A percentile compares a stretch with the other conserved stretches of the same genome.
Evolutionary conservation across 1,284 basidiomycete genomes (phyloP).

Genomic region (Papiliotrema fonsecae): DNA sequence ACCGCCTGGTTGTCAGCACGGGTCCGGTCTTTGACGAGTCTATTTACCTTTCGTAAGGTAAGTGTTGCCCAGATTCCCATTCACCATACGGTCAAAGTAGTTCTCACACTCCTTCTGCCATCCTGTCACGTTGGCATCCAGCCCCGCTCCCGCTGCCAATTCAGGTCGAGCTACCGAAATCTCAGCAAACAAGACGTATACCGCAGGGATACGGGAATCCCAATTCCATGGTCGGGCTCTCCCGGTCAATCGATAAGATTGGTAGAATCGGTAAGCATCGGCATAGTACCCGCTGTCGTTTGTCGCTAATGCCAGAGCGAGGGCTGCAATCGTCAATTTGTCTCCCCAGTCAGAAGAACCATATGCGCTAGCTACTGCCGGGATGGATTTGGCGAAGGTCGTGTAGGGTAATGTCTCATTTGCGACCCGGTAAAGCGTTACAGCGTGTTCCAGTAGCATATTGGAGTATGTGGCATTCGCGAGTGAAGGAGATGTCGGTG

Average conservation of each 20-base stretch:
- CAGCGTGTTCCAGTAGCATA: conserved; percentile 66
- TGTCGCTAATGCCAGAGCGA: conserved; percentile 70
- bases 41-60: conserved; percentile 55
- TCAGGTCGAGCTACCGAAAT: conserved; percentile 50
- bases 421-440: conserved; percentile 69
- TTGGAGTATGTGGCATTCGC: conserved; percentile 67
- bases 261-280: conserved; percentile 63
- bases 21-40: background rate
- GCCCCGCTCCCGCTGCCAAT: conserved; percentile 55
- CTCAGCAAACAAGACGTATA: conserved; percentile 64
- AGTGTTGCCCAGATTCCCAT: conserved; percentile 54
- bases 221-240: conserved; percentile 73
- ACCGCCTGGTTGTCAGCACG: conserved; percentile 55
- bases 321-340: conserved; percentile 58
- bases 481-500: conserved; percentile 60
- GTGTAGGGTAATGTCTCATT: conserved; percentile 50
- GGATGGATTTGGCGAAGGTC: conserved; percentile 55
- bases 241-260: conserved; percentile 56
- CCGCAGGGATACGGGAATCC: conserved; percentile 74
- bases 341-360: conserved; percentile 58
- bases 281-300: conserved; percentile 59
- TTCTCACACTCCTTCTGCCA: conserved; percentile 70
- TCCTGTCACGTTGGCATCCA: conserved; percentile 55
- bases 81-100: conserved; percentile 70
- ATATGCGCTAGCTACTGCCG: conserved; percentile 63